These are phyloP conservation scores for Arachis stenosperma DNA, from an alignment of 306 rosid species.

Conservation along the genomic window DNA sequence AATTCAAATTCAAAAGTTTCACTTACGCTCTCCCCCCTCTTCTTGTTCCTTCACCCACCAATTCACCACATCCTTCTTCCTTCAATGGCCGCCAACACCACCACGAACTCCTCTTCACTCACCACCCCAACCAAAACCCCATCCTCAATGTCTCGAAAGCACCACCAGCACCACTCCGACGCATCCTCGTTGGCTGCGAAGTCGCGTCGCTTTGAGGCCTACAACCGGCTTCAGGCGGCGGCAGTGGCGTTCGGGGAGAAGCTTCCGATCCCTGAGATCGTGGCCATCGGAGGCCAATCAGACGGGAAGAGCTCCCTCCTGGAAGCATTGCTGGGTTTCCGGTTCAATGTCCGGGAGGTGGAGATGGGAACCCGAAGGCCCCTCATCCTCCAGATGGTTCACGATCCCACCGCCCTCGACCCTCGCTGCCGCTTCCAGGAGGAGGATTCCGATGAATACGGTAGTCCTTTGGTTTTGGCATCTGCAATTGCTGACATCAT, in stretches of 20 bases:
- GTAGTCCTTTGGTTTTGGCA: conserved; percentile 73
- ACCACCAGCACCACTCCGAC: background rate
- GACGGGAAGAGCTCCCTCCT: conserved; percentile 94
- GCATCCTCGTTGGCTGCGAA: conserved; percentile 25
- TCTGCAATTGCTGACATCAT: conserved; percentile 84
- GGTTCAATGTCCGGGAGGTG: conserved; percentile 93
- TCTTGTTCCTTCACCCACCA: conserved; percentile 13
- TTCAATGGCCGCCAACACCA: conserved; percentile 38
- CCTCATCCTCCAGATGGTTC: conserved; percentile 90
- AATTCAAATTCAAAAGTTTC: background rate
- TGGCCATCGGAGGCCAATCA: conserved; percentile 86
- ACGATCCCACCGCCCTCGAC: conserved; percentile 83
- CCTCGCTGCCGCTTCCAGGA: conserved; percentile 97
- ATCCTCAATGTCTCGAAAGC: background rate
- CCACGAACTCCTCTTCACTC: conserved; percentile 32
- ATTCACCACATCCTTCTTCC: conserved; percentile 40
- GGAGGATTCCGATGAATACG: conserved; percentile 95
- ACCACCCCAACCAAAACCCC: conserved; percentile 43
- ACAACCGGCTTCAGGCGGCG: conserved; percentile 90
- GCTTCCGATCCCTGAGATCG: conserved; percentile 93
- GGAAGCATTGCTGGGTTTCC: conserved; percentile 87
- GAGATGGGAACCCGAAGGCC: conserved; percentile 99
- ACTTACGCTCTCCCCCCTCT: background rate
- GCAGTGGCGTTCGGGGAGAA: conserved; percentile 93
- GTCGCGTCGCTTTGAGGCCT: conserved; percentile 81